Evolutionary conservation across 1,139 yeast genomes (phyloP).

Genomic region (Yamadazyma spencermartinsiae): DNA sequence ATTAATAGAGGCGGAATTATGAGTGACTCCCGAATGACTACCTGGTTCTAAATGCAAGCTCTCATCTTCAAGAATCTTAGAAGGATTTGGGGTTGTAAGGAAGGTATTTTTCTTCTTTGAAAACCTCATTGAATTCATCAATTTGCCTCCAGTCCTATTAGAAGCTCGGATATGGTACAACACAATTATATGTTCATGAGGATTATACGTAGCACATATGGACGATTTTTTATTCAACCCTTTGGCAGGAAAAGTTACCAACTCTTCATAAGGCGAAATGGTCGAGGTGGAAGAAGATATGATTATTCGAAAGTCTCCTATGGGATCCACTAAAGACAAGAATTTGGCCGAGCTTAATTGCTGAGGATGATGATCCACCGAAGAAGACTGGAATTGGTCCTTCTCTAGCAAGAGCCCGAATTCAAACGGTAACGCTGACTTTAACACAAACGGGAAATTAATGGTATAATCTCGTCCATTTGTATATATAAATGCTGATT

Average conservation of each 20-base stretch:
- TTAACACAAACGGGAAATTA: slow-evolving; percentile 63
- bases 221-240: slow-evolving; percentile 34
- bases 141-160: slow-evolving; percentile 17
- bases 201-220: slow-evolving; percentile 55
- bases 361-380: slow-evolving; percentile 20
- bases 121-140: slow-evolving; percentile 15
- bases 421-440: slow-evolving; percentile 57
- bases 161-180: slow-evolving; percentile 55
- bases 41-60: slow-evolving; percentile 18
- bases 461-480: slow-evolving; percentile 60
- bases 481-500: slow-evolving; percentile 57
- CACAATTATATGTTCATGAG: slow-evolving; percentile 41
- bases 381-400: slow-evolving; percentile 24
- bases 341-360: slow-evolving; percentile 43
- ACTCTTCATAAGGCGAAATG: slow-evolving; percentile 57
- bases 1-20: slow-evolving; percentile 28
- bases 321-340: slow-evolving; percentile 66
- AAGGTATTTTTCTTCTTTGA: slow-evolving; percentile 28
- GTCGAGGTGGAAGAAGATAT: slow-evolving; percentile 71
- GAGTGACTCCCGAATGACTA: slow-evolving; percentile 5
- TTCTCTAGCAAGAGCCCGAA: slow-evolving; percentile 66
- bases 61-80: slow-evolving; percentile 47
- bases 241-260: slow-evolving; percentile 50
- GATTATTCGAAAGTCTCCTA: slow-evolving; percentile 65
- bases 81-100: slow-evolving; percentile 42